Base-by-base conservation (phyloP, 164 flowering plant species). In the Protea cynaroides region DNA sequence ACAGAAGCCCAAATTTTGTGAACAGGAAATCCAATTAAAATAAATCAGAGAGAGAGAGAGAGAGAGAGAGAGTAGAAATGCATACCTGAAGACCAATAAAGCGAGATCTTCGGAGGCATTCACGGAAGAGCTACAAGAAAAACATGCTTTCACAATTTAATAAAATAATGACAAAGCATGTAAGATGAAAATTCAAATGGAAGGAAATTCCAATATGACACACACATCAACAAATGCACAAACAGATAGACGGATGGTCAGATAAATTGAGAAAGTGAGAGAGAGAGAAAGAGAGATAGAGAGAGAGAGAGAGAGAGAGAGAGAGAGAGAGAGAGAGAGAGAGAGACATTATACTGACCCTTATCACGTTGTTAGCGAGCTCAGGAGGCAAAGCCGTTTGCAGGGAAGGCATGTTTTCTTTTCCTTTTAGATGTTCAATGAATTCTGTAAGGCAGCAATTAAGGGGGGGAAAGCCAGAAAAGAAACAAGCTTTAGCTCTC, bases 381-480 rank as follows among this genome's bases (percentile, higher is more conserved):
- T 92, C 96, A n/a, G 95, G 95, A 53, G 96, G 98, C 74, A 89
- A 75, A 0, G 90, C 84, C 9, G 89, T 86, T 71, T 92, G 95
- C 21, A 89, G 78, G 71, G 98, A 88, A 55, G 98, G 96, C 98
- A 92, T 89, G 6, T 54, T 71, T 53, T 24, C 10, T 49, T 46
- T 62, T 46, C 21, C 25, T 40, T 22, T 15, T 25, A 59, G 40
- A 18, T 37, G 34, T 2, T 23, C 8, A 8, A 10, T 1, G 8
- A 25, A 55, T 40, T 40, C 46, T 40, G 14, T 4, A 55, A 55
- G 24, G 8, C 10, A 40, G 46, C 10, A 12, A 8, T 40, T 40
- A 40, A 40, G 14, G 14, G 1, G 46, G 2, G 46, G 46, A 40
- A 40, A 40, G 14, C 10, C 8, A 0, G 14, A 6, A 3, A 40